Evolutionary conservation across 371 early-diverging fungal genomes (phyloP).

Genomic region (Blastocladiella emersonii): DNA sequence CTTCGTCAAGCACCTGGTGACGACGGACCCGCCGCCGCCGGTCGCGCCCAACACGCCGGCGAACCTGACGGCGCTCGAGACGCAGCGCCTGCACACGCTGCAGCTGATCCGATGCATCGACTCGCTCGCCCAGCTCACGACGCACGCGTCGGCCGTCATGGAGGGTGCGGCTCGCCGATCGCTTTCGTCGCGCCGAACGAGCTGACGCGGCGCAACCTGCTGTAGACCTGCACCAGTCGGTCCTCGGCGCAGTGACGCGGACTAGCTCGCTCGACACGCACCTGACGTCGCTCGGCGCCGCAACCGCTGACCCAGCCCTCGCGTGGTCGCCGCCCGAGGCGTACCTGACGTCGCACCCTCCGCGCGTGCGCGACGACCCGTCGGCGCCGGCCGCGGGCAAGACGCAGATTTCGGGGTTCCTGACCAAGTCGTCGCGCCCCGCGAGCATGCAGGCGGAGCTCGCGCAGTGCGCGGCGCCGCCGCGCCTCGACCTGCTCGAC

Average conservation of each 20-base stretch:
- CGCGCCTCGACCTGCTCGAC: conserved; percentile 21
- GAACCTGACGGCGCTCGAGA: background rate
- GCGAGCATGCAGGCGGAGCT: conserved; percentile 13
- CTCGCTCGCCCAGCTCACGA: background rate
- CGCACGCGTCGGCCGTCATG: background rate
- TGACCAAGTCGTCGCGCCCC: conserved; percentile 16
- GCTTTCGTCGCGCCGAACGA: background rate
- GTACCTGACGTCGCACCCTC: background rate
- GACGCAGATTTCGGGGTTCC: conserved; percentile 8
- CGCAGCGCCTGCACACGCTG: background rate
- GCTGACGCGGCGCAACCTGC: background rate
- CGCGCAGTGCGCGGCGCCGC: conserved; percentile 19
- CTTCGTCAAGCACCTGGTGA: too few species aligned
- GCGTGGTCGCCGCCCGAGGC: background rate
- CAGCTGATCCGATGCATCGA: background rate
- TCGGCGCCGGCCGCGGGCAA: background rate
- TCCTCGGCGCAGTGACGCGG: too few species aligned
- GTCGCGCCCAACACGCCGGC: too few species aligned
- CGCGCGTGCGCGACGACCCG: background rate
- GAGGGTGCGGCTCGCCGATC: background rate
- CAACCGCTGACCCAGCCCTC: background rate
- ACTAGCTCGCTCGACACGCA: too few species aligned
- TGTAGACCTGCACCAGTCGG: background rate
- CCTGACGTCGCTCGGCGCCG: background rate
- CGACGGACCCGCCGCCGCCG: too few species aligned